Base-by-base conservation (phyloP, 2,329 filamentous ascomycete genomes). In the Fusarium cicatricum region DNA sequence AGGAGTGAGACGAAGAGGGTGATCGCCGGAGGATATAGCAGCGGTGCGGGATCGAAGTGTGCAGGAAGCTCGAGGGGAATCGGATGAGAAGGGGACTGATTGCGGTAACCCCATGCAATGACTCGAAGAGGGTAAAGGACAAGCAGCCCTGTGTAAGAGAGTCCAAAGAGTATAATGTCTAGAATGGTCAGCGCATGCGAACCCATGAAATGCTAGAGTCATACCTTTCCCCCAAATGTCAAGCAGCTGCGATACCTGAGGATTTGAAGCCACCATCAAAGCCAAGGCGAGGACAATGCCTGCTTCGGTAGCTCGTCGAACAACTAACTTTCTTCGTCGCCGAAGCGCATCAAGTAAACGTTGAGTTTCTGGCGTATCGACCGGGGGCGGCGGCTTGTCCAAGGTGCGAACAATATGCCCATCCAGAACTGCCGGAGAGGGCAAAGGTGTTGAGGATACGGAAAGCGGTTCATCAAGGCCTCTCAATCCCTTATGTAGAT, bases 11-110 rank as follows among this genome's bases (percentile, higher is more conserved):
- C 89, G 39, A 93, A 81, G 14, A 93, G 76, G 1, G 93, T 91
- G 26, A 97, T 81, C 3, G 88, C 75, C 6, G 89, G 83, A 15
- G 94, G 94, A 71, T 97, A 98, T 52, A 97, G 75, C n/a, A 97
- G 81, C 11, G 93, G 91, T 7, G 94, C 94, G 3, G 92, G 93
- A 70, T 98, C 94, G 74, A 97, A 96, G n/a, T 85, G 82, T 4
- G 86, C 78, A 1, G 92, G 92, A 32, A 97, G 78, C 26, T 71
- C 71, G 31, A 88, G 67, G 2, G 79, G 76, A 26, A 80, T 63
- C 53, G 60, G 65, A 23, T 60, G 73, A n/a, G 73, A 73, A 3
- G 79, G 73, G 5, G 62, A 71, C 15, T 74, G 71, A 19, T 75
- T 73, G 16, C 70, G 71, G 52, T 80, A 78, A 2, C 78, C 75